Base-by-base conservation (phyloP, 768 basidiomycete genomes). In the Xanthoconium stramineum region DNA sequence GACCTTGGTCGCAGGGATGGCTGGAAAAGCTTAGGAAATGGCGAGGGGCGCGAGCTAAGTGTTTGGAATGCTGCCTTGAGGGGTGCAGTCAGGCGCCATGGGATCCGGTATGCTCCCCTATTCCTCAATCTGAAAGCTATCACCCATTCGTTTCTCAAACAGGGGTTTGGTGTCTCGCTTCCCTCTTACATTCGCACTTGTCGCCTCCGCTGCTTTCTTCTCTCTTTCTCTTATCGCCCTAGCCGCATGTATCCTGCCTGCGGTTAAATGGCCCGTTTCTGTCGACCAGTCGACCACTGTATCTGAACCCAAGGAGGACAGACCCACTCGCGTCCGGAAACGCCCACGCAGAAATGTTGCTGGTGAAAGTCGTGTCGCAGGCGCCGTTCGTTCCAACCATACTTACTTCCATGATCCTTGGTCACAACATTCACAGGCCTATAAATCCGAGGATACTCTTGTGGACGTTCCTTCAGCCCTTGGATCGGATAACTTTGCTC, bases 131-230 rank as follows among this genome's bases (percentile, higher is more conserved):
- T 32, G 44, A 52, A 36, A 8, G 14, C 43, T 50, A 43, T 39
- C 24, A 39, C 47, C 48, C n/a, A 44, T 33, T 55, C 42, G 54
- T 56, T 38, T 56, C 11, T 19, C 48, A 43, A 14, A 17, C 57
- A 91, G 89, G 24, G 88, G 89, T 30, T 68, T 91, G 7, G 77
- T 87, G 35, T 81, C 86, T 33, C 83, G 85, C 36, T 88, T 86
- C 69, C 90, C 90, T 2, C 62, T 89, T 14, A 56, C 78, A 13
- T 80, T 80, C 46, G 79, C 84, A 6, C 19, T 85, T 12, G 56
- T 76, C 4, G 76, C 81, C 32, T 73, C 79, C 20, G 61, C 66
- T 38, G 53, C 73, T 0, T 85, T 85, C 72, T 72, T 83, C 56
- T 61, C 74, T 32, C 75, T 85, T 38, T 69, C 80, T 32, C 69